Evolutionary conservation across 164 flowering plant species (phyloP), one percentile per base, ranked within the genome.

Genomic region (Euptelea pleiosperma): DNA sequence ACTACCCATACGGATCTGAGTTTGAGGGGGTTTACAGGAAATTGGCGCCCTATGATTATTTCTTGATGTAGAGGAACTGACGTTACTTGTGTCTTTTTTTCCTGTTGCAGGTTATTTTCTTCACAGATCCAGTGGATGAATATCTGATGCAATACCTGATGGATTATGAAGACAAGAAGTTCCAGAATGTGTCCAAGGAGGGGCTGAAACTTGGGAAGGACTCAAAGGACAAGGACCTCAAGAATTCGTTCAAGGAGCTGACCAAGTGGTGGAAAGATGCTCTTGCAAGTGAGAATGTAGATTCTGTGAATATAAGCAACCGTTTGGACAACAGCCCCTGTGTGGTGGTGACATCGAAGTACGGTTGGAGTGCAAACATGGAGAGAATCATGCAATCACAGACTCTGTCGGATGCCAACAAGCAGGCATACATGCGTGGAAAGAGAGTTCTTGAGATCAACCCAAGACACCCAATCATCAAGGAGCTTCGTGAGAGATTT

Each of bases 121-220:
- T 93, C 80, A 90, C 97, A 0, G 99, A 93, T 73, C 97, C 99
- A 12, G 97, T 93, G 35, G 99, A 93, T 69, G 98, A 93, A 46
- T 93, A 90, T 66, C 74, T 90, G 68, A 90, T 93, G 96, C 97
- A 90, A 71, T 90, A 93, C 64, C 63, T 93, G 70, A 93, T 90
- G 96, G 97, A 93, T 31, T 93, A 90, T 46, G 97, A 93, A 60
- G 97, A 86, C 78, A 83, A 83, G 64, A 90, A 90, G 53, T 90
- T 93, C 88, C 97, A 90, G 61, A 88, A 90, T 60, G 96, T 90
- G 29, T 90, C 97, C 41, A 93, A 93, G 75, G 99, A 93, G 67
- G 99, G 99, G 0, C 62, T 93, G 57, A 90, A 93, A 70, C 75
- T 93, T 28, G 98, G 88, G 2, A 90, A 88, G 70, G 96, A 83